Conservation (phyloP, 106 monocot genomes). For the Dioscorea dumetorum region DNA sequence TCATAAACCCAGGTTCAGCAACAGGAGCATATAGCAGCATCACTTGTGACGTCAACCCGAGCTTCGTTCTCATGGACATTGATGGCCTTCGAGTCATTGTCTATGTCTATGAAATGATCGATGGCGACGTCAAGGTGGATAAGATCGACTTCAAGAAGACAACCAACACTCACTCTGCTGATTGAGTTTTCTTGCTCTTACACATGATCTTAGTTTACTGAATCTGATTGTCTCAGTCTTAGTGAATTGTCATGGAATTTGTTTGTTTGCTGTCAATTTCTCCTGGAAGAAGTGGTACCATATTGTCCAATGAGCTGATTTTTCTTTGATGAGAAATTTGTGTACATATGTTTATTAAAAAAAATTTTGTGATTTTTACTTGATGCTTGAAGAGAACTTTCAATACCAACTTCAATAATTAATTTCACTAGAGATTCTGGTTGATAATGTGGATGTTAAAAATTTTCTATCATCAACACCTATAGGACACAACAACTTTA, state of each 20-base stretch:
- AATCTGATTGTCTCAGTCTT: not conserved
- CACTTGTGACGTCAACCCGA: slow-evolving; percentile 89
- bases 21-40: slow-evolving; percentile 94
- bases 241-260: not conserved
- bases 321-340: no score
- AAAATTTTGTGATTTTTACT: no score
- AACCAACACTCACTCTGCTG: slow-evolving; percentile 24
- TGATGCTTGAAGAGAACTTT: no score
- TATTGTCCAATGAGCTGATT: no score
- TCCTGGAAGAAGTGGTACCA: no score
- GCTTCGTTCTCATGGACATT: slow-evolving; percentile 96
- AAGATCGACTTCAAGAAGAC: slow-evolving; percentile 99
- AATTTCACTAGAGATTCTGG: no score
- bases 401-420: no score
- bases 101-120: slow-evolving; percentile 92
- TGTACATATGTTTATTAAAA: no score
- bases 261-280: not conserved
- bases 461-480: no score
- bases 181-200: slow-evolving; percentile 1
- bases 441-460: no score
- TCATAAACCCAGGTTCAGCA: slow-evolving; percentile 95
- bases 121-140: slow-evolving; percentile 95
- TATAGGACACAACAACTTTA: no score
- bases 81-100: slow-evolving; percentile 89
- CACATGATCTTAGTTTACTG: not conserved